phyloP scores from a whole-genome alignment of 2,329 filamentous ascomycete genomes.

The Colletotrichum liriopes region DNA sequence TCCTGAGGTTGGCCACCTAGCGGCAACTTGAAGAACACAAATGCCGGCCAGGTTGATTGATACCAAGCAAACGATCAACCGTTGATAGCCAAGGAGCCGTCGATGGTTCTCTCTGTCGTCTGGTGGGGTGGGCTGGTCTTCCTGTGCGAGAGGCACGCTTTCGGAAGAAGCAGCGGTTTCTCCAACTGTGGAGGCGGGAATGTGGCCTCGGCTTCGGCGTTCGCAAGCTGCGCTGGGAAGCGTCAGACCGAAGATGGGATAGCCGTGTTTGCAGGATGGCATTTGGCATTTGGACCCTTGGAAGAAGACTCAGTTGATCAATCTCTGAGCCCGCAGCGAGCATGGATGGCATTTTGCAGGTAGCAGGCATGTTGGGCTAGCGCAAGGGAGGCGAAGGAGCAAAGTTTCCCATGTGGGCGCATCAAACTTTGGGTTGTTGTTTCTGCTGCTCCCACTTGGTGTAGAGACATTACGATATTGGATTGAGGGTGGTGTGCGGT shows the following conservation, averaged over 20 bases:
- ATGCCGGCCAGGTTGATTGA: background rate
- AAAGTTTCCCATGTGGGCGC: slow-evolving; percentile 35
- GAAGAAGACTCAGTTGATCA: background rate
- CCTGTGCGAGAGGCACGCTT: background rate
- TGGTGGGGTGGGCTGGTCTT: background rate
- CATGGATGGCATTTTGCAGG: slow-evolving; percentile 16
- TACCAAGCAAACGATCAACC: background rate
- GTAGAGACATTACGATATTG: slow-evolving; percentile 1
- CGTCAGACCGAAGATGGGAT: slow-evolving; percentile 29
- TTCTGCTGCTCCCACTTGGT: slow-evolving; percentile 34
- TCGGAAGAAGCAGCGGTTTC: background rate
- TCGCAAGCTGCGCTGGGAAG: slow-evolving; percentile 8
- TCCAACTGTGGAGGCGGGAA: background rate
- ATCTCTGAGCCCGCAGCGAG: background rate
- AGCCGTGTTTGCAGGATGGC: slow-evolving; percentile 32
- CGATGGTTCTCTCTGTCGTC: background rate
- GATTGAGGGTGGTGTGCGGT: slow-evolving; percentile 8
- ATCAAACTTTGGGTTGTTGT: slow-evolving; percentile 27
- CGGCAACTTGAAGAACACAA: background rate
- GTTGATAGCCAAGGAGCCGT: background rate
- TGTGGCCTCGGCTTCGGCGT: slow-evolving; percentile 18
- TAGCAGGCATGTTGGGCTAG: slow-evolving; percentile 14
- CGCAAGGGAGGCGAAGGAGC: slow-evolving; percentile 14
- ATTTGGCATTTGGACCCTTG: slow-evolving; percentile 31
- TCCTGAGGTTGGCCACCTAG: background rate